phyloP scores from a whole-genome alignment of 2,329 filamentous ascomycete species.

The Ilyonectria destructans region DNA sequence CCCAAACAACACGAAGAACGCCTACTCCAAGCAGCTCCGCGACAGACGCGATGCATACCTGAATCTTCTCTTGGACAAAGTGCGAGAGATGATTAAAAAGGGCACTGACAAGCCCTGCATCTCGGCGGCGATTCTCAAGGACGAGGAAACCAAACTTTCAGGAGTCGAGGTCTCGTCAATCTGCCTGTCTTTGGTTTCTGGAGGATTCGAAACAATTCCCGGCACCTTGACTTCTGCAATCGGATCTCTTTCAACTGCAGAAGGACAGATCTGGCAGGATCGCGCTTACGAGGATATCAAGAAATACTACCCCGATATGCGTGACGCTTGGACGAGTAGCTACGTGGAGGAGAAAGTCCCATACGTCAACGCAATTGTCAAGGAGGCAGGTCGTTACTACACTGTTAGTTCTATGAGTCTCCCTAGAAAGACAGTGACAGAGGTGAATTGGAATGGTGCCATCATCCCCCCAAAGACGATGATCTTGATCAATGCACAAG shows the following conservation, averaged over 20 bases:
- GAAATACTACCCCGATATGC: conserved; percentile 61
- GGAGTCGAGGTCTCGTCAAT: conserved; percentile 70
- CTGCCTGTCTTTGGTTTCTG: conserved; percentile 67
- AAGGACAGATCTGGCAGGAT: conserved; percentile 68
- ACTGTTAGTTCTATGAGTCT: conserved; percentile 69
- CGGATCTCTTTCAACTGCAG: conserved; percentile 63
- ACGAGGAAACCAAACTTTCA: conserved; percentile 67
- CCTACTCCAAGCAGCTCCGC: conserved; percentile 62
- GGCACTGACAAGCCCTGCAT: conserved; percentile 71
- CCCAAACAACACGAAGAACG: conserved; percentile 68
- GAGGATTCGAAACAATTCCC: conserved; percentile 70
- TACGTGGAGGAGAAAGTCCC: conserved; percentile 65
- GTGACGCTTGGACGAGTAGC: conserved; percentile 63
- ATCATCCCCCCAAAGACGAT: conserved; percentile 68
- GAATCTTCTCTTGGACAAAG: conserved; percentile 65
- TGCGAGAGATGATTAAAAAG: conserved; percentile 54
- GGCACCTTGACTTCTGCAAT: conserved; percentile 68
- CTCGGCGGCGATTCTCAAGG: conserved; percentile 68
- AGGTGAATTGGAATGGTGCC: conserved; percentile 67
- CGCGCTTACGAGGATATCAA: conserved; percentile 68
- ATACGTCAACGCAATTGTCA: conserved; percentile 65
- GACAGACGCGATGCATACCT: conserved; percentile 66
- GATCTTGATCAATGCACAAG: conserved; percentile 70
- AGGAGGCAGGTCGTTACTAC: conserved; percentile 69
- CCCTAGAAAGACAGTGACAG: conserved; percentile 65